Conservation (phyloP, 2,329 filamentous ascomycete genomes). For the Pestalotiopsis sp. region DNA sequence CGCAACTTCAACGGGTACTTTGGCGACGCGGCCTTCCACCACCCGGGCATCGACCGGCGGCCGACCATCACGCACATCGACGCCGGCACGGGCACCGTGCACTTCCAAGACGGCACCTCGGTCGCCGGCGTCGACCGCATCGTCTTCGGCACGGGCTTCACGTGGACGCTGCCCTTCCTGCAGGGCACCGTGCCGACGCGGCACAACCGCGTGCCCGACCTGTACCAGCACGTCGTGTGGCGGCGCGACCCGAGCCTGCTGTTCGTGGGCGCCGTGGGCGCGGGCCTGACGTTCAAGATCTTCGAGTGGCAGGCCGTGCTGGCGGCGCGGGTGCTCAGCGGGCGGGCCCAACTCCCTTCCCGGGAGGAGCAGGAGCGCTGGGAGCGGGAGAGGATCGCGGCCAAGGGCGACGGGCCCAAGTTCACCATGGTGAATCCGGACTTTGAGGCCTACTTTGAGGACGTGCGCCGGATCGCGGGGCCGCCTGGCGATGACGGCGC, state of each 20-base stretch:
- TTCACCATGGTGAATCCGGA: conserved; percentile 63
- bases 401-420: conserved; percentile 57
- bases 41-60: conserved; percentile 25
- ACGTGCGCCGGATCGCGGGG: conserved; percentile 51
- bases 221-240: conserved; percentile 63
- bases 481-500: conserved; percentile 40
- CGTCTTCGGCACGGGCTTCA: conserved; percentile 70
- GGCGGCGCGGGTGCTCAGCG: conserved; percentile 60
- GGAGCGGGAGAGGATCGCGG: conserved; percentile 58
- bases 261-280: conserved; percentile 61
- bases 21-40: conserved; percentile 28
- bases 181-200: conserved; percentile 48
- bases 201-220: conserved; percentile 57
- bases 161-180: conserved; percentile 65
- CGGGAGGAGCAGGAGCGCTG: conserved; percentile 53
- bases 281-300: conserved; percentile 67
- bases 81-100: conserved; percentile 43
- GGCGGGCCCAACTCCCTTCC: conserved; percentile 53
- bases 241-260: conserved; percentile 55
- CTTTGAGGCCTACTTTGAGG: conserved; percentile 68
- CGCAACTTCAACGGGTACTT: conserved; percentile 31
- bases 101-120: conserved; percentile 58
- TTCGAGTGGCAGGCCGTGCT: conserved; percentile 72
- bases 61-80: conserved; percentile 51
- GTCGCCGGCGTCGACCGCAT: conserved; percentile 61